Percentiles rank a stretch among this genome's conserved stretches.
Evolutionary conservation across 345 rosid genomes (phyloP).

Genomic region (Boechera divaricarpa): DNA sequence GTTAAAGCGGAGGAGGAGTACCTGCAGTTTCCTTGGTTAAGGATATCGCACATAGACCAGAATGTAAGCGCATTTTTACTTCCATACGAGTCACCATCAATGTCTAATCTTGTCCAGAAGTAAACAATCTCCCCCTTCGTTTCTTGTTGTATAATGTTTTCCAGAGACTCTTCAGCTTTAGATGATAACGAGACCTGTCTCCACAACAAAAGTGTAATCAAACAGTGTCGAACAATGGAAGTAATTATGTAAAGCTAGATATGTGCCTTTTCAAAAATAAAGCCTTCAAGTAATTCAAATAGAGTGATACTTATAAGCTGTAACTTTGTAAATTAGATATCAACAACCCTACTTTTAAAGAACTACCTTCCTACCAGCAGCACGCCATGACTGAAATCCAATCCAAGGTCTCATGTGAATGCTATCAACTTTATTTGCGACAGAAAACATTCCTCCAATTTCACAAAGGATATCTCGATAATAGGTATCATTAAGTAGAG

Average conservation of each 20-base stretch:
- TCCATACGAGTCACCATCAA: slow-evolving; percentile 53
- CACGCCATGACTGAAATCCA: slow-evolving; percentile 99
- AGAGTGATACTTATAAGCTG: background rate
- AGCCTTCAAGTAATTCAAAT: slow-evolving; percentile 9
- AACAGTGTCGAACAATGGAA: background rate
- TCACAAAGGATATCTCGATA: slow-evolving; percentile 81
- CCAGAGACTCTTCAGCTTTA: slow-evolving; percentile 67
- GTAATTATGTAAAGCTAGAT: slow-evolving; percentile 3
- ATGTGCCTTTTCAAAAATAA: background rate
- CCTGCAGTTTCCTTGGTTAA: slow-evolving; percentile 83
- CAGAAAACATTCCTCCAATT: slow-evolving; percentile 94
- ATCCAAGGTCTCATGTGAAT: slow-evolving; percentile 99
- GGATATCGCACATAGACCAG: slow-evolving; percentile 81
- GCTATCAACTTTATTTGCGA: slow-evolving; percentile 88
- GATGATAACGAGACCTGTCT: slow-evolving; percentile 67
- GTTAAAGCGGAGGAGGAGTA: slow-evolving; percentile 26
- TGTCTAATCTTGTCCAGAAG: slow-evolving; percentile 71
- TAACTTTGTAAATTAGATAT: slow-evolving; percentile 11
- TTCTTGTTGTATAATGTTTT: slow-evolving; percentile 59
- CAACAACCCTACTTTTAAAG: slow-evolving; percentile 36
- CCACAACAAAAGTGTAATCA: slow-evolving; percentile 29
- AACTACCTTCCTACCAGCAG: slow-evolving; percentile 95
- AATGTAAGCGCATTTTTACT: slow-evolving; percentile 55
- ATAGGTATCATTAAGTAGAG: slow-evolving; percentile 66
- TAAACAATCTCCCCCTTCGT: slow-evolving; percentile 65